These are phyloP conservation scores for Gyrodon lividus DNA, from an alignment of 768 basidiomycete genomes.

Conservation along the genomic window DNA sequence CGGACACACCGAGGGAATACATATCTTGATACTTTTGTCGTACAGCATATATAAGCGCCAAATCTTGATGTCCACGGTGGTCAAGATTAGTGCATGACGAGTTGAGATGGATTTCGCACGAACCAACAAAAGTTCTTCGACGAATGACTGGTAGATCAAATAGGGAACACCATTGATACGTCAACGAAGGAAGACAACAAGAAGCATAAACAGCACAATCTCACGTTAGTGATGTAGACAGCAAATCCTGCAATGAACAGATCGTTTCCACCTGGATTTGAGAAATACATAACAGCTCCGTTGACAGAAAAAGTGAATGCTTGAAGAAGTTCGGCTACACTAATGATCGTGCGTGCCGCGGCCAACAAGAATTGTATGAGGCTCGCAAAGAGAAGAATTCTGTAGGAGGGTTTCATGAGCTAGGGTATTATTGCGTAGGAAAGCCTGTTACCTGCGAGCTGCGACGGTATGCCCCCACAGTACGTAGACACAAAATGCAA, in stretches of 20 bases:
- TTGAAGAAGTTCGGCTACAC: conserved; percentile 11
- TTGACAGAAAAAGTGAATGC: conserved; percentile 5
- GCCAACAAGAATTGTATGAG: conserved; percentile 19
- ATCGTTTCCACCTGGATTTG: background rate
- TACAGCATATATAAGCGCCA: conserved; percentile 26
- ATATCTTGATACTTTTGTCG: conserved; percentile 7
- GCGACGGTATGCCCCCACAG: background rate
- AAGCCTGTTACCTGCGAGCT: conserved; percentile 1
- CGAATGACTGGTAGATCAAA: conserved; percentile 9
- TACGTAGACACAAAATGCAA: conserved; percentile 1
- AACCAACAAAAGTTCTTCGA: conserved; percentile 18
- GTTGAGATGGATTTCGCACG: background rate
- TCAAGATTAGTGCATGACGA: no score
- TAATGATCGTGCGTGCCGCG: conserved; percentile 4
- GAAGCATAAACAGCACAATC: background rate
- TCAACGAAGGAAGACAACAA: background rate
- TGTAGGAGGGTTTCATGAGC: background rate
- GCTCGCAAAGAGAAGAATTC: conserved; percentile 12
- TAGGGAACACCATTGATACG: background rate
- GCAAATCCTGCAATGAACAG: conserved; percentile 14
- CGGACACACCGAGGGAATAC: conserved; percentile 18
- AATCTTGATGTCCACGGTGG: conserved; percentile 7
- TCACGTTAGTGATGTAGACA: conserved; percentile 15
- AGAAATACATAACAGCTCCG: background rate
- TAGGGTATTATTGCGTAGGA: background rate